Percentiles rank a stretch among this genome's conserved stretches.
Evolutionary conservation across 1,284 basidiomycete genomes (phyloP).

Genomic region (Leccinum pachyderme): DNA sequence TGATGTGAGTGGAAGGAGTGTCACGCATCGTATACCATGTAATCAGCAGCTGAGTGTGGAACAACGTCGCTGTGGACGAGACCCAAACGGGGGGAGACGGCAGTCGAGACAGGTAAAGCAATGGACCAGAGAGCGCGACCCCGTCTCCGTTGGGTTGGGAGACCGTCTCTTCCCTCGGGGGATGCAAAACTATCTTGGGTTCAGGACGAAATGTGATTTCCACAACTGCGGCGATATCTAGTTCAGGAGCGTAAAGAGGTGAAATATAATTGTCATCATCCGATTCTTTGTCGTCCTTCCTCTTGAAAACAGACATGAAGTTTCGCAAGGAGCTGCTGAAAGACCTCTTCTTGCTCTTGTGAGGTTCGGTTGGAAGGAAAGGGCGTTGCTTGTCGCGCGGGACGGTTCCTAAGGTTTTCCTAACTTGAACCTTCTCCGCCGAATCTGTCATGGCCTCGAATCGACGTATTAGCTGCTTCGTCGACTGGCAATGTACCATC

Average conservation of each 20-base stretch:
- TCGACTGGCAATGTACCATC: slow-evolving; percentile 32
- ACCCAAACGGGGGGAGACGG: slow-evolving; percentile 47
- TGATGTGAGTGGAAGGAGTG: slow-evolving; percentile 43
- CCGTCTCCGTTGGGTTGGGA: slow-evolving; percentile 1
- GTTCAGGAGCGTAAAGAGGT: slow-evolving; percentile 9
- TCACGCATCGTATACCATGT: slow-evolving; percentile 45
- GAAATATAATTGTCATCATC: slow-evolving; percentile 24
- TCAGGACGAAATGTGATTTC: slow-evolving; percentile 6
- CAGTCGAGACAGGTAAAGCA: slow-evolving; percentile 50
- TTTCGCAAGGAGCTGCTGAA: slow-evolving; percentile 66
- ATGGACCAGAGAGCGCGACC: slow-evolving; percentile 37
- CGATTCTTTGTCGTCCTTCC: slow-evolving; percentile 41
- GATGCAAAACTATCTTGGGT: slow-evolving; percentile 1
- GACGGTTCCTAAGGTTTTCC: slow-evolving; percentile 12
- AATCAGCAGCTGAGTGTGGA: slow-evolving; percentile 46
- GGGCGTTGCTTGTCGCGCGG: slow-evolving; percentile 8
- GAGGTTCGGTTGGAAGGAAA: slow-evolving; percentile 15
- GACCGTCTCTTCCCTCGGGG: neutral
- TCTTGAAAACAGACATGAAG: slow-evolving; percentile 63
- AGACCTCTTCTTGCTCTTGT: slow-evolving; percentile 44
- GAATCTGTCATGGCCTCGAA: slow-evolving; percentile 40
- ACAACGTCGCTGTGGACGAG: slow-evolving; percentile 49
- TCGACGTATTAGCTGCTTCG: slow-evolving; percentile 40
- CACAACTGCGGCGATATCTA: neutral
- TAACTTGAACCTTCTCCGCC: slow-evolving; percentile 5